Base-by-base conservation (phyloP, 2,329 filamentous ascomycete genomes). In the Aspergillus sp. region DNA sequence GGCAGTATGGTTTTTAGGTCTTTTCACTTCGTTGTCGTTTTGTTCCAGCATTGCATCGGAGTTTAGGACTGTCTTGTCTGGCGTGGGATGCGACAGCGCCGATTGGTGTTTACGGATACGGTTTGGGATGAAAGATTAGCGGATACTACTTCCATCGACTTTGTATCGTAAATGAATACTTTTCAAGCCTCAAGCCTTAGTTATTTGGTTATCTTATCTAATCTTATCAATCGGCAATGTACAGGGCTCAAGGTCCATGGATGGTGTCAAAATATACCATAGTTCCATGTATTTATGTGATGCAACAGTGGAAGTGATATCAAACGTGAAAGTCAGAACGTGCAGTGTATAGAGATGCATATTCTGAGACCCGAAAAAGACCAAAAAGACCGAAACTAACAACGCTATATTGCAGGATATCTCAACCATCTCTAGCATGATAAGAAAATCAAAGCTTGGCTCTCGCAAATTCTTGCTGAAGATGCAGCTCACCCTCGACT, bases 401-500 rank as follows among this genome's bases (percentile, higher is more conserved):
- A 40, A 23, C 23, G 14, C 16, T 19, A 6, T 13, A n/a, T 20
- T 31, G 20, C 38, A 44, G 16, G 25, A 29, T 29, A 29, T 29
- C 25, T 29, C 25, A 29, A 10, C 25, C 14, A 11, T 38, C 34
- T 1, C 19, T 43, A n/a, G n/a, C n/a, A 44, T 9, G 11, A 4
- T 20, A 20, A 1, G 16, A 11, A 38, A 19, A n/a, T 20, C 48
- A 60, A 21, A 59, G 29, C 38, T 47, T 65, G 54, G 71, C 64
- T 46, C 54, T 67, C 50, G 65, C 64, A 36, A 47, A 71, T 49
- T 64, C 55, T 46, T 54, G 63, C 45, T 63, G 52, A 20, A 75
- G 54, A 16, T 66, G 62, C 36, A 59, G 61, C 60, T 77, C 74
- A 5, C 68, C 66, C 29, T 65, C 63, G 17, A 69, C 25, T 7